These are phyloP conservation scores for Marchantia paleacea DNA, from an alignment of 225 moss, liverwort and hornwort species.

Conservation along the genomic window DNA sequence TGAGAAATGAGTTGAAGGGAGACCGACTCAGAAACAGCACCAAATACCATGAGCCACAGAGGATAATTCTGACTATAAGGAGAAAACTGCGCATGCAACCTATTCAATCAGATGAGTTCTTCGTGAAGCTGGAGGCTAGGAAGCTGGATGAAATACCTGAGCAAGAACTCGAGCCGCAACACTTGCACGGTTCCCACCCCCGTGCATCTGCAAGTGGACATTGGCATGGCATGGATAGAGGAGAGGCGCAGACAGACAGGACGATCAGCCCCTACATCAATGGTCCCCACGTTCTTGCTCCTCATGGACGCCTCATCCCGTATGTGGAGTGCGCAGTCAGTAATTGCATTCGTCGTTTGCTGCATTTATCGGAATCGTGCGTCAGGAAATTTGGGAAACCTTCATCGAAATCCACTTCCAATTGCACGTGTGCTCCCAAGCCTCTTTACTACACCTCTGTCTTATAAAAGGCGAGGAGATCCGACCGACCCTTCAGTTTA, in stretches of 20 bases:
- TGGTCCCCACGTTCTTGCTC: neutral
- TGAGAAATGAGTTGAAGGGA: no score
- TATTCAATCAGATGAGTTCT: neutral
- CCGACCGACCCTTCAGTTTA: neutral
- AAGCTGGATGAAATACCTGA: constrained; percentile 1
- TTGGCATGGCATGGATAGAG: neutral
- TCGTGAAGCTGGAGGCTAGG: neutral
- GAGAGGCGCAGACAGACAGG: neutral
- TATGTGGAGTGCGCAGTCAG: neutral
- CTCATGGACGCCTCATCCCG: neutral
- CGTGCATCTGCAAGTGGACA: neutral
- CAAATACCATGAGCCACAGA: neutral
- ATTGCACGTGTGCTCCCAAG: neutral
- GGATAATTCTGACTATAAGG: neutral
- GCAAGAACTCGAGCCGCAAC: neutral
- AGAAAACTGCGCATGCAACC: neutral
- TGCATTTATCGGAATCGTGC: neutral
- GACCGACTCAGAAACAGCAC: no score
- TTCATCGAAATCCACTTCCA: neutral
- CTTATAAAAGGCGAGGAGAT: neutral
- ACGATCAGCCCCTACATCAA: neutral
- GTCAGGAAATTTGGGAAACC: neutral
- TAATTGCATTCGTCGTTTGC: constrained; percentile 15
- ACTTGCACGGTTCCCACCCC: neutral
- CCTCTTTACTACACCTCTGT: neutral